phyloP scores from a whole-genome alignment of 176 grass and related monocot species.

The Musa acuminata region DNA sequence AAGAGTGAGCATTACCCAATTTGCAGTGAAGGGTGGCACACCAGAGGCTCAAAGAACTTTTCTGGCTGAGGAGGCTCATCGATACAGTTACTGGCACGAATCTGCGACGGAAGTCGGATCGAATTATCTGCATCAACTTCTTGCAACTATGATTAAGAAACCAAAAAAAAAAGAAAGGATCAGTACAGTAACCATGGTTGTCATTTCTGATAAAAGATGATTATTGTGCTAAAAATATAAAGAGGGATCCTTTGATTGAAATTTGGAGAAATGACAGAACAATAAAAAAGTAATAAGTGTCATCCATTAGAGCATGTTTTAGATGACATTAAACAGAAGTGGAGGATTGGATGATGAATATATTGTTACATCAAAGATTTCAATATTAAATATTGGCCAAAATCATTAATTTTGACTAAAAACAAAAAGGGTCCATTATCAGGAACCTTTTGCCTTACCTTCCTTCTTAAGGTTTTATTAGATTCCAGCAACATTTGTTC shows the following conservation, averaged over 20 bases:
- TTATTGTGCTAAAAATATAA: not conserved
- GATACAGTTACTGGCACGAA: not conserved
- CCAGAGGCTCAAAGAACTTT: not conserved
- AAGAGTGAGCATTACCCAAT: not conserved
- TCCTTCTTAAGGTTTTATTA: not conserved
- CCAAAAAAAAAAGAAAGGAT: not conserved
- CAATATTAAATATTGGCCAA: no score
- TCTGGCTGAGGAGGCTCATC: not conserved
- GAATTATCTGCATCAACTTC: not conserved
- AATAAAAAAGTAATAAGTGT: no score
- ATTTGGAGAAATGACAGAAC: no score
- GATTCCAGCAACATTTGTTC: not conserved
- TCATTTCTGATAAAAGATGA: no score
- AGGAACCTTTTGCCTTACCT: not conserved
- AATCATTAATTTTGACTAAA: no score
- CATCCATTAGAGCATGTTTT: no score
- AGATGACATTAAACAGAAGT: no score
- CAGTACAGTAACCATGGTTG: not conserved
- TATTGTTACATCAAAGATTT: no score
- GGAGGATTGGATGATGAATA: no score
- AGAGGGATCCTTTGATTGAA: no score
- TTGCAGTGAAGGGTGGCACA: not conserved
- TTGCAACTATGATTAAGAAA: not conserved
- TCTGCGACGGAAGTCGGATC: not conserved
- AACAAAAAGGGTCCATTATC: no score